A percentile compares a stretch with the other conserved stretches of the same genome.
These are phyloP conservation scores for Pulveroboletus sp. DNA, from an alignment of 768 basidiomycete genomes.

Conservation along the genomic window DNA sequence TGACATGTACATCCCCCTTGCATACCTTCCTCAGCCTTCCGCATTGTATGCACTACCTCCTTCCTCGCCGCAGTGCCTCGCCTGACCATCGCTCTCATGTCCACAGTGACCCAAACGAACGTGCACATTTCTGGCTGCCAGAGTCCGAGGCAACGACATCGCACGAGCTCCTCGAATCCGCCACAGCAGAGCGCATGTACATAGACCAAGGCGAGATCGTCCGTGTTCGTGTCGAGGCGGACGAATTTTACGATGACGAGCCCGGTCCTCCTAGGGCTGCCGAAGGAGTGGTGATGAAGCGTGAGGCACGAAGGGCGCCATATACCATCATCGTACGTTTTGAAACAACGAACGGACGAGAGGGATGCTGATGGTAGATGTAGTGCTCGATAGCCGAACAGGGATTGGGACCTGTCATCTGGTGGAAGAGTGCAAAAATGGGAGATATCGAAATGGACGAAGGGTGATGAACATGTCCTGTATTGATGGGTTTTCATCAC, in stretches of 20 bases:
- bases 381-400: conserved; percentile 85
- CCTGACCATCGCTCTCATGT: neutral
- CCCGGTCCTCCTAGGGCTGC: conserved; percentile 75
- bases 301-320: conserved; percentile 49
- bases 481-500: neutral
- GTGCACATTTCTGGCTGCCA: conserved; percentile 80
- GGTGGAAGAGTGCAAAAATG: conserved; percentile 60
- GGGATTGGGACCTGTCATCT: conserved; percentile 68
- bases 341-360: neutral
- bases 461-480: conserved; percentile 20
- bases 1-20: conserved; percentile 80
- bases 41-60: conserved; percentile 55
- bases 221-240: conserved; percentile 72
- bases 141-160: conserved; percentile 46
- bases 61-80: neutral
- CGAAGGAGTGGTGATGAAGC: conserved; percentile 58
- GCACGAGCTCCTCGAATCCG: conserved; percentile 66
- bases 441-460: conserved; percentile 40
- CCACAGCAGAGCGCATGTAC: conserved; percentile 66
- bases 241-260: conserved; percentile 83
- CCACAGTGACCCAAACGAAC: conserved; percentile 72
- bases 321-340: conserved; percentile 64
- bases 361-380: neutral
- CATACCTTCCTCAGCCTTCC: conserved; percentile 75
- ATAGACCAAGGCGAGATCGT: conserved; percentile 73